Evolutionary conservation across 768 basidiomycete species (phyloP).

Genomic region (Gymnopilus dilepis): DNA sequence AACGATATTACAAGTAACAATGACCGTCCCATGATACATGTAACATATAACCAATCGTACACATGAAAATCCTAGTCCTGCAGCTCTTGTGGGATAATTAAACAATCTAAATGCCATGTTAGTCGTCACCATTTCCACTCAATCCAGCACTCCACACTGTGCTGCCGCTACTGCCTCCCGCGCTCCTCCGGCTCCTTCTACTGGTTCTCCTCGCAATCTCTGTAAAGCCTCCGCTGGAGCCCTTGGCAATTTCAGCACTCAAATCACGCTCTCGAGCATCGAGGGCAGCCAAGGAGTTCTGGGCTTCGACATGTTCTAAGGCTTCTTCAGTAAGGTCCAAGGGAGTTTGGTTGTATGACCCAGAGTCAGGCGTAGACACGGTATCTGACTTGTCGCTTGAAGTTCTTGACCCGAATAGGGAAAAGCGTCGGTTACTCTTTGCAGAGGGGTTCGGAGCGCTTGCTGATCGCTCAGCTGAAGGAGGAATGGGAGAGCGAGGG

Average conservation of each 20-base stretch:
- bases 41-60: neutral
- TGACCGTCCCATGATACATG: constrained; percentile 10
- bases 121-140: constrained; percentile 61
- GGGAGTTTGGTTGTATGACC: constrained; percentile 33
- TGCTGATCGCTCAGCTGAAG: constrained; percentile 33
- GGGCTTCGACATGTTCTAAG: constrained; percentile 79
- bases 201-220: constrained; percentile 66
- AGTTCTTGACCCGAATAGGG: constrained; percentile 67
- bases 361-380: constrained; percentile 47
- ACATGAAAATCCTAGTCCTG: neutral
- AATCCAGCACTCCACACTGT: constrained; percentile 90
- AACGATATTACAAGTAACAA: constrained; percentile 6
- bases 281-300: constrained; percentile 74
- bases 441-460: constrained; percentile 35
- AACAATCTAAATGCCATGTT: neutral
- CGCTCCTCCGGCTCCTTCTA: constrained; percentile 64
- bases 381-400: constrained; percentile 48
- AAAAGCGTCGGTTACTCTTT: constrained; percentile 58
- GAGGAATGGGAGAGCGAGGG: constrained; percentile 34
- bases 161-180: constrained; percentile 71
- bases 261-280: constrained; percentile 79
- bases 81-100: neutral
- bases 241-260: constrained; percentile 78
- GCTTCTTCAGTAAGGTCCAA: constrained; percentile 73
- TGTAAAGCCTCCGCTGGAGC: constrained; percentile 76